Conservation (phyloP, 306 rosid species). For the Mimosa pudica region DNA sequence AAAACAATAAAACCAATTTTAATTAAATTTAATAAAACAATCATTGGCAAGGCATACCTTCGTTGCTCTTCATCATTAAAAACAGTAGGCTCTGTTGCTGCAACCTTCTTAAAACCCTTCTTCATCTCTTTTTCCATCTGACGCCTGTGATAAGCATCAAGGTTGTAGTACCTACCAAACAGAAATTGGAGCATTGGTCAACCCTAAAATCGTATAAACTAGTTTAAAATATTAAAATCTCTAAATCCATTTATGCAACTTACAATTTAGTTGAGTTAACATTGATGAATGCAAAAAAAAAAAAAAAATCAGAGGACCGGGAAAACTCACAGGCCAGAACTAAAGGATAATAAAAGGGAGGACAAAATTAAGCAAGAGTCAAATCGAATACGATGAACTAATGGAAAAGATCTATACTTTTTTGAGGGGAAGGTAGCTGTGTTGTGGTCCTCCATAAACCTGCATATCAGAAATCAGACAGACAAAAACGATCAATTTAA, state of each 20-base stretch:
- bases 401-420: constrained; percentile 59
- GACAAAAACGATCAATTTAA: constrained; percentile 2
- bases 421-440: constrained; percentile 96
- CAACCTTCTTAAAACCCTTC: constrained; percentile 64
- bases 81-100: constrained; percentile 66
- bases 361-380: not conserved
- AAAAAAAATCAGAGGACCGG: not conserved
- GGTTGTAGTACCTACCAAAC: constrained; percentile 79
- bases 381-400: constrained; percentile 28
- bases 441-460: constrained; percentile 99
- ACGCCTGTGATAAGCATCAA: constrained; percentile 72
- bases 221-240: constrained; percentile 15
- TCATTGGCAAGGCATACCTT: constrained; percentile 51
- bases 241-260: constrained; percentile 7
- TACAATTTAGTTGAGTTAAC: constrained; percentile 9
- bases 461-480: constrained; percentile 39
- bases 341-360: constrained; percentile 3
- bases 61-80: constrained; percentile 95
- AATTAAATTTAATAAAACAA: constrained; percentile 22
- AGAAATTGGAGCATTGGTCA: constrained; percentile 31
- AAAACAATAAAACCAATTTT: constrained; percentile 7
- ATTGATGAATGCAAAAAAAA: not conserved
- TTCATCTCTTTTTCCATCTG: constrained; percentile 70
- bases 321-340: not conserved
- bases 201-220: constrained; percentile 16